Percentiles rank a stretch among this genome's conserved stretches.
Evolutionary conservation across 371 early-diverging fungal species (phyloP).

Genomic region (Entomophthora muscae): DNA sequence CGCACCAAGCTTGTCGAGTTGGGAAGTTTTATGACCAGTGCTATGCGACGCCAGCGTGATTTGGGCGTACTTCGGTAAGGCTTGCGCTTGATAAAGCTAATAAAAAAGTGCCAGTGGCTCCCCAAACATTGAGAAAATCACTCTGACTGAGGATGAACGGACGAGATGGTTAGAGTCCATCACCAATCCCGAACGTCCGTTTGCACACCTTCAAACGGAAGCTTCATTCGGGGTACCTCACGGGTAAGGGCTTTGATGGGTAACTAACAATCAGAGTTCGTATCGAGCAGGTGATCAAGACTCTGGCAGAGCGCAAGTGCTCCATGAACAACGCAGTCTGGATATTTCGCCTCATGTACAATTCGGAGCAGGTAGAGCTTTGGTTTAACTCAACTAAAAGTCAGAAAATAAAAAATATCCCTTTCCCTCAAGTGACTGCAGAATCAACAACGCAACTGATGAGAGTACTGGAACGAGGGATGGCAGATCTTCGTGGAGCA

Average conservation of each 20-base stretch:
- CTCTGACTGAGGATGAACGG: background rate
- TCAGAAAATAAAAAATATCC: background rate
- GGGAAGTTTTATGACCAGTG: background rate
- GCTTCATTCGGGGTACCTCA: background rate
- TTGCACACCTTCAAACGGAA: background rate
- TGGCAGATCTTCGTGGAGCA: background rate
- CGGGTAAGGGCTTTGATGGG: background rate
- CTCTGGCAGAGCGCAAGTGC: background rate
- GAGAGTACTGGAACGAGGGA: background rate
- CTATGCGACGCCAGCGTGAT: background rate
- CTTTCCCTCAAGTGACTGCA: background rate
- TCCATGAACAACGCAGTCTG: background rate
- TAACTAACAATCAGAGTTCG: background rate
- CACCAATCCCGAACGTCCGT: background rate
- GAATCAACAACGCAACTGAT: background rate
- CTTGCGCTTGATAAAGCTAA: background rate
- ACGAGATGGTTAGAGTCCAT: background rate
- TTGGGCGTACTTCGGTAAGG: background rate
- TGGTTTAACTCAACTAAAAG: background rate
- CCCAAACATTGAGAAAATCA: background rate
- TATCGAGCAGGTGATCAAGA: background rate
- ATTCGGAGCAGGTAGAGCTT: background rate
- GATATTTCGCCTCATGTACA: background rate
- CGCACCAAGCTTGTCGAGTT: background rate
- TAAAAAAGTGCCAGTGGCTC: background rate